Percentiles rank a stretch among this genome's conserved stretches.
Conservation (phyloP, 768 basidiomycete genomes). For the Trametes cingulata region DNA sequence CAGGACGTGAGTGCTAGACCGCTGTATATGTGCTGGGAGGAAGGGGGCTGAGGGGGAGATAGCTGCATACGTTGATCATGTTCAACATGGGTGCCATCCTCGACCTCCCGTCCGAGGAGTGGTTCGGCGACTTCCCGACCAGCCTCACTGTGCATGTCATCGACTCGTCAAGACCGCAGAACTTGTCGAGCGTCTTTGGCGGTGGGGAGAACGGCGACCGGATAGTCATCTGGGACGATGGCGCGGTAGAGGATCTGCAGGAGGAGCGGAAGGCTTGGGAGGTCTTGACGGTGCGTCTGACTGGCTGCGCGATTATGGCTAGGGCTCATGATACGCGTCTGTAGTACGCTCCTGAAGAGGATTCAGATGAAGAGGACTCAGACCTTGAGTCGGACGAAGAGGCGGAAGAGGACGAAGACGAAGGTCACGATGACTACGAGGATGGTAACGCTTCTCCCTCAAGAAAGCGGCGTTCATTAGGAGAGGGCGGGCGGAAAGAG, state of each 20-base stretch:
- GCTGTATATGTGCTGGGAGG: background rate
- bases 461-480: constrained; percentile 52
- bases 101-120: constrained; percentile 71
- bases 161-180: constrained; percentile 90
- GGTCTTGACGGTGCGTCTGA: constrained; percentile 64
- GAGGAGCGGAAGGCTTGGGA: constrained; percentile 85
- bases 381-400: constrained; percentile 45
- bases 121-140: constrained; percentile 73
- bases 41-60: background rate
- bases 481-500: constrained; percentile 38
- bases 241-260: constrained; percentile 66
- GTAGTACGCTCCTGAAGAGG: constrained; percentile 78
- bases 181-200: constrained; percentile 83
- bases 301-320: too few relatives aligned
- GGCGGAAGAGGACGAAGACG: constrained; percentile 41
- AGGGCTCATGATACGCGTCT: background rate
- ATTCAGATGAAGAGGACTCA: constrained; percentile 65
- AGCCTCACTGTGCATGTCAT: constrained; percentile 85
- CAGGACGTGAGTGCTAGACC: constrained; percentile 62
- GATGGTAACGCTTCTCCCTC: constrained; percentile 40
- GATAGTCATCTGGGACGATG: constrained; percentile 93
- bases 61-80: constrained; percentile 89
- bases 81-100: constrained; percentile 90
- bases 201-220: constrained; percentile 65
- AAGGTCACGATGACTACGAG: constrained; percentile 47